Conservation (phyloP, 2,329 filamentous ascomycete genomes). For the Verticillium tricorpus region DNA sequence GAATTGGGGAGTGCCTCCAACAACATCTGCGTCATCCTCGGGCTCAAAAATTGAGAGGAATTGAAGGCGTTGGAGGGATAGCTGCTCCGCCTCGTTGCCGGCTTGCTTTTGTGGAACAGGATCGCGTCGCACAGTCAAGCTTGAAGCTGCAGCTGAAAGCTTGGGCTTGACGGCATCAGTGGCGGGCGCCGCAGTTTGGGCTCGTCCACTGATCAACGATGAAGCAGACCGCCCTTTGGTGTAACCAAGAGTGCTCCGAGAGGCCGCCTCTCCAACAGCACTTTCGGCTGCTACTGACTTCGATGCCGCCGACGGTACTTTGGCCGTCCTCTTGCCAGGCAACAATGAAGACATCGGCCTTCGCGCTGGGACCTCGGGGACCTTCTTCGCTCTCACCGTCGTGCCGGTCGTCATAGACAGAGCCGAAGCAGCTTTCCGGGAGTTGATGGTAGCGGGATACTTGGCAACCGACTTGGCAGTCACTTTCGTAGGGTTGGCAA, state of each 20-base stretch:
- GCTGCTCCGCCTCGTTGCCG: conserved; percentile 24
- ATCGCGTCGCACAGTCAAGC: conserved; percentile 6
- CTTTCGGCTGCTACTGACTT: conserved; percentile 51
- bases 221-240: conserved; percentile 65
- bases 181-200: conserved; percentile 11
- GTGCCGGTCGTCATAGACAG: conserved; percentile 34
- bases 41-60: conserved; percentile 56
- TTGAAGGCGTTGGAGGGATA: conserved; percentile 34
- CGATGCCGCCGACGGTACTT: conserved; percentile 32
- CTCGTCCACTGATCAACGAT: conserved; percentile 30
- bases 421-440: conserved; percentile 51
- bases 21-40: conserved; percentile 39
- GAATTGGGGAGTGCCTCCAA: conserved; percentile 26
- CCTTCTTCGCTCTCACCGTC: conserved; percentile 17
- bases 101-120: conserved; percentile 11
- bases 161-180: not conserved
- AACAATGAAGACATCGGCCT: conserved; percentile 26
- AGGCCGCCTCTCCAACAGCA: conserved; percentile 60
- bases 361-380: conserved; percentile 9
- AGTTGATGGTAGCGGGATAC: conserved; percentile 21
- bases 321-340: conserved; percentile 24
- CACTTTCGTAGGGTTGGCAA: conserved; percentile 10
- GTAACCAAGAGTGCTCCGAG: conserved; percentile 80
- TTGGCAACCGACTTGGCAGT: conserved; percentile 6
- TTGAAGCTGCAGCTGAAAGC: not conserved